A percentile compares a stretch with the other conserved stretches of the same genome.
These are phyloP conservation scores for Solanum okadae DNA, from an alignment of 257 asterid species.

Conservation along the genomic window DNA sequence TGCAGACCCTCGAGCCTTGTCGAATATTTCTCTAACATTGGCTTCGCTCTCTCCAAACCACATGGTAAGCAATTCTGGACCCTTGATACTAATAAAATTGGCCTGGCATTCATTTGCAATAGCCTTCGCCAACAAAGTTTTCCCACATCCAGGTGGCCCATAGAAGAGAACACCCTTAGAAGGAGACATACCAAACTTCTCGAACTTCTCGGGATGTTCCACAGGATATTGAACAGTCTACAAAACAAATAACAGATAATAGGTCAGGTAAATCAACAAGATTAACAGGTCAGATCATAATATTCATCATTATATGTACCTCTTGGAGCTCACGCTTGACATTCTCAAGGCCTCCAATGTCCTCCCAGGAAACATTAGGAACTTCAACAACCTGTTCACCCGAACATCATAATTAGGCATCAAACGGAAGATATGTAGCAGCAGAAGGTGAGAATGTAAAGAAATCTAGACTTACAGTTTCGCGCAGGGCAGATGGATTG, in stretches of 20 bases:
- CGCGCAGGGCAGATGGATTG: slow-evolving; percentile 94
- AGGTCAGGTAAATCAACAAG: background rate
- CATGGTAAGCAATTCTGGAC: slow-evolving; percentile 91
- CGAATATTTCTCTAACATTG: slow-evolving; percentile 81
- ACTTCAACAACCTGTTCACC: slow-evolving; percentile 78
- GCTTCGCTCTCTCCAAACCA: slow-evolving; percentile 99
- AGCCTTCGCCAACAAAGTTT: slow-evolving; percentile 84
- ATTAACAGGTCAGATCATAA: background rate
- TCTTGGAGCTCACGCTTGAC: slow-evolving; percentile 95
- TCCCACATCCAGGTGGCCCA: slow-evolving; percentile 93
- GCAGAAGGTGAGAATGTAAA: background rate
- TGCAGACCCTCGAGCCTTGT: slow-evolving; percentile 86
- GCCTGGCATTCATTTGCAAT: slow-evolving; percentile 95
- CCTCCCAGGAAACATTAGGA: slow-evolving; percentile 79
- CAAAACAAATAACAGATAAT: background rate
- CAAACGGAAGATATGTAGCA: background rate
- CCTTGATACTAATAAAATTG: slow-evolving; percentile 81
- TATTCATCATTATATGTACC: slow-evolving; percentile 20
- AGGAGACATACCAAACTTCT: slow-evolving; percentile 93
- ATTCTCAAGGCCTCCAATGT: slow-evolving; percentile 80
- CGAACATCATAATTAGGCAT: slow-evolving; percentile 1
- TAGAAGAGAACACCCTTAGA: slow-evolving; percentile 93
- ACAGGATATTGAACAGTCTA: slow-evolving; percentile 96
- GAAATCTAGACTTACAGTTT: slow-evolving; percentile 47
- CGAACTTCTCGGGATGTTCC: slow-evolving; percentile 96